Base-by-base conservation (phyloP, 345 rosid genomes). In the Passiflora organensis region DNA sequence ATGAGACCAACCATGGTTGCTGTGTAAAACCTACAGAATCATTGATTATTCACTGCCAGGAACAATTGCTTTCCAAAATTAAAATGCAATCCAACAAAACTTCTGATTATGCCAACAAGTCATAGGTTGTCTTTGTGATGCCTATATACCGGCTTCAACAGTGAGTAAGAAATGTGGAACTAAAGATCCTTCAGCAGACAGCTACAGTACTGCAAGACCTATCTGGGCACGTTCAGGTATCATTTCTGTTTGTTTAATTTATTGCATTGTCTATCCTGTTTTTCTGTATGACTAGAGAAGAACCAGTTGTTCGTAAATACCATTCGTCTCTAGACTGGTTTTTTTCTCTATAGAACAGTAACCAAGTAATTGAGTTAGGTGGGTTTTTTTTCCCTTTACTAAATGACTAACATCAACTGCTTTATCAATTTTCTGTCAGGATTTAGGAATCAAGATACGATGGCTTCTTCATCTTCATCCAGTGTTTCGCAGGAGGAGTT, bases 401-500 rank as follows among this genome's bases (percentile, higher is more conserved):
- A 2, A 28, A 28, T 28, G 5, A 2, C 34, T 28, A 8, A 28
- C 8, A 28, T 18, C 49, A 46, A 15, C 36, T 21, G 0, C 3
- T 24, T 2, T 48, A 32, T 14, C 43, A 19, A 11, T 41, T 32
- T 61, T 20, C 62, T 51, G 59, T 69, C 42, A 23, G 42, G 51
- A 11, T 25, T 43, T 25, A 53, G 46, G 18, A 37, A 19, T 3
- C 24, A 44, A n/a, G 24, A 10, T 11, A 53, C 8, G 22, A 43
- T n/a, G 39, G 13, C 52, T 51, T 4, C 63, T 19, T 11, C 18
- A 43, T 21, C 15, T 58, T 42, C 21, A 23, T 13, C 16, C 9
- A 19, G 20, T 1, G 42, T 76, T 21, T 46, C 81, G 0, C 23
- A 46, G 13, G 69, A 66, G 3, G 65, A 84, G 16, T 59, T 78